Conservation (phyloP, 371 early-diverging fungal genomes). For the Mortierella polycephala region DNA sequence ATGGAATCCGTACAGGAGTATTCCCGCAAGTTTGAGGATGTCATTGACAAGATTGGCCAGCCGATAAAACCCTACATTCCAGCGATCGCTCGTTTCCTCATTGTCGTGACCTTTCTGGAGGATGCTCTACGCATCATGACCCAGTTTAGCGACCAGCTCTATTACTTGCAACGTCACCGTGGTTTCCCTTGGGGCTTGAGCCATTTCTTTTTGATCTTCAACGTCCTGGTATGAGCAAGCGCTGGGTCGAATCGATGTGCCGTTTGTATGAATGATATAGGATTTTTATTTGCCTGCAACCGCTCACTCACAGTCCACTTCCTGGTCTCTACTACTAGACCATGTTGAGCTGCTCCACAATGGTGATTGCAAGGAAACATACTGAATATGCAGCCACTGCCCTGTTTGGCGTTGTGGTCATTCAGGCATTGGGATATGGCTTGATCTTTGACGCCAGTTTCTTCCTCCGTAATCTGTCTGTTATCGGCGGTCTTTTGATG, state of each 20-base stretch:
- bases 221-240: slow-evolving; percentile 72
- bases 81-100: slow-evolving; percentile 87
- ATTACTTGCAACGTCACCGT: slow-evolving; percentile 80
- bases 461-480: slow-evolving; percentile 92
- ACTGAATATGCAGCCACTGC: slow-evolving; percentile 87
- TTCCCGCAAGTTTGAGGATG: slow-evolving; percentile 73
- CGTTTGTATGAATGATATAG: neutral
- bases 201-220: slow-evolving; percentile 84
- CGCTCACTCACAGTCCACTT: neutral
- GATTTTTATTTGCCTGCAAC: neutral
- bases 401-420: slow-evolving; percentile 81
- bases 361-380: slow-evolving; percentile 81
- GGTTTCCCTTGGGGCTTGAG: slow-evolving; percentile 82
- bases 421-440: slow-evolving; percentile 94
- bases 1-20: slow-evolving; percentile 56
- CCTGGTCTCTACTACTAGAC: slow-evolving; percentile 44
- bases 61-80: slow-evolving; percentile 95
- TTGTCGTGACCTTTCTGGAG: slow-evolving; percentile 96
- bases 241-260: neutral
- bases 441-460: slow-evolving; percentile 89
- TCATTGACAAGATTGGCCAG: slow-evolving; percentile 76
- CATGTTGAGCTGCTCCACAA: slow-evolving; percentile 82
- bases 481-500: slow-evolving; percentile 95
- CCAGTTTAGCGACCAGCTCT: slow-evolving; percentile 90
- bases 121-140: slow-evolving; percentile 89